Evolutionary conservation across 805 yeast genomes (phyloP).

Genomic region (Monosporozyma unispora): DNA sequence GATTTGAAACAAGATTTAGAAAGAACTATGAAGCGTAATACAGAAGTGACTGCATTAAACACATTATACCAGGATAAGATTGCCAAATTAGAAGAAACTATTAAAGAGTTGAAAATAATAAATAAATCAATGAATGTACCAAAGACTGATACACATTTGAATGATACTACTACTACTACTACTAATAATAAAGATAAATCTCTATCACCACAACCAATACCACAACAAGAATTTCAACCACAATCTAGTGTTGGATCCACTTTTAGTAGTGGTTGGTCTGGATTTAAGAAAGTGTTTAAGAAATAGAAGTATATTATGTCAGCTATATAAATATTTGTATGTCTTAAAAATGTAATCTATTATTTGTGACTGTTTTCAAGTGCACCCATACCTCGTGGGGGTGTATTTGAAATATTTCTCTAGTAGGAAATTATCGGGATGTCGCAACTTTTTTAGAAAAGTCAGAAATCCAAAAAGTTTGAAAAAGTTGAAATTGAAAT

Average conservation of each 20-base stretch:
- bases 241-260: constrained; percentile 4
- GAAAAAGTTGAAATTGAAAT: too few species aligned
- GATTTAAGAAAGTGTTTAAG: constrained; percentile 20
- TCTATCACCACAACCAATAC: background rate
- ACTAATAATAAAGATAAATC: too few species aligned
- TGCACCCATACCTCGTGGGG: too few species aligned
- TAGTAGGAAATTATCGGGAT: too few species aligned
- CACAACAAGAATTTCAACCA: background rate
- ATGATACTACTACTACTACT: background rate
- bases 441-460: too few species aligned
- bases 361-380: too few species aligned
- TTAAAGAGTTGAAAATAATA: constrained; percentile 30
- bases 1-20: constrained; percentile 44
- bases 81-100: constrained; percentile 34
- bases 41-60: constrained; percentile 59
- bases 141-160: background rate
- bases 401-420: too few species aligned
- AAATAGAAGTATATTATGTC: background rate
- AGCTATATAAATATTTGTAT: too few species aligned
- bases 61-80: constrained; percentile 47
- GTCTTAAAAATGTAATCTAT: too few species aligned
- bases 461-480: too few species aligned
- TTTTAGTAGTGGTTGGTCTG: constrained; percentile 19
- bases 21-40: constrained; percentile 50
- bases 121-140: constrained; percentile 11